Evolutionary conservation across 495 filamentous ascomycete genomes (phyloP).

Genomic region (Neurospora sp.): DNA sequence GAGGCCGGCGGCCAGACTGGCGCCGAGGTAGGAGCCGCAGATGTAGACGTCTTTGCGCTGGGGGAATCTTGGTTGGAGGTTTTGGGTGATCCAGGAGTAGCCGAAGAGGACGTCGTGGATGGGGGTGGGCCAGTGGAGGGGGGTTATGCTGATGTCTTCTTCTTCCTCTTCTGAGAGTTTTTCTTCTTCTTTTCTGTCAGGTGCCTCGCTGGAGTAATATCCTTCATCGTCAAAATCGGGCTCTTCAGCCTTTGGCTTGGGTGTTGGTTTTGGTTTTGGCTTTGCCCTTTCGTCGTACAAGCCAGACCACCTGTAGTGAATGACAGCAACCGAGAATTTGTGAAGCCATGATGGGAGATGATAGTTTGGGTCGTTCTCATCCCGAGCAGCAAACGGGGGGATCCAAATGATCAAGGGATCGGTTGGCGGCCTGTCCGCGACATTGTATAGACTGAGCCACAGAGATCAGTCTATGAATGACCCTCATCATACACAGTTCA

Average conservation of each 20-base stretch:
- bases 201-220: not conserved
- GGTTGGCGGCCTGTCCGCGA: slow-evolving; percentile 13
- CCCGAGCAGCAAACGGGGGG: slow-evolving; percentile 19
- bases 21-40: slow-evolving; percentile 41
- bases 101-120: slow-evolving; percentile 38
- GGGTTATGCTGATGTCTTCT: not conserved
- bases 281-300: not conserved
- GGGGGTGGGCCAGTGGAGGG: slow-evolving; percentile 34
- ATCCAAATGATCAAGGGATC: slow-evolving; percentile 27
- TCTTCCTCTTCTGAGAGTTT: not conserved
- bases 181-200: not conserved
- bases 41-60: slow-evolving; percentile 32
- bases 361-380: slow-evolving; percentile 1
- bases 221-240: not conserved
- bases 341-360: slow-evolving; percentile 25
- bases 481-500: not conserved
- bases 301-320: slow-evolving; percentile 33
- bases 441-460: slow-evolving; percentile 22
- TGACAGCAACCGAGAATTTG: slow-evolving; percentile 24
- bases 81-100: slow-evolving; percentile 33
- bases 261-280: not conserved
- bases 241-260: not conserved
- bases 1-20: slow-evolving; percentile 36
- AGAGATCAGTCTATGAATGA: not conserved
- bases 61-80: slow-evolving; percentile 17